These are phyloP conservation scores for Pyricularia sp. DNA, from an alignment of 2,329 filamentous ascomycete genomes.

Conservation along the genomic window DNA sequence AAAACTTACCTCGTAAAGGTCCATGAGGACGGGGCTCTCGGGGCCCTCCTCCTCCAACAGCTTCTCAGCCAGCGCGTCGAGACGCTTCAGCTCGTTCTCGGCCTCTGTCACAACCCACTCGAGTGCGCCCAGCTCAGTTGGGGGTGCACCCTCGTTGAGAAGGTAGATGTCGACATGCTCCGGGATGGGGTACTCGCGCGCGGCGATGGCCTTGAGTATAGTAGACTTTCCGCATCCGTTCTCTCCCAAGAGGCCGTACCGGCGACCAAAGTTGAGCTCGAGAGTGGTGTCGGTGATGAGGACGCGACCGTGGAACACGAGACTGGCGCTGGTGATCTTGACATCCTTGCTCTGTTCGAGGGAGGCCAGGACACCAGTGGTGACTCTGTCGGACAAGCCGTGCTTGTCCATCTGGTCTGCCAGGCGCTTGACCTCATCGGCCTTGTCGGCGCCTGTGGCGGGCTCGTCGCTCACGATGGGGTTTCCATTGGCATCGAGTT, in stretches of 20 bases:
- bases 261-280: slow-evolving; percentile 84
- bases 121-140: slow-evolving; percentile 78
- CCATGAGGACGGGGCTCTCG: slow-evolving; percentile 81
- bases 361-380: slow-evolving; percentile 90
- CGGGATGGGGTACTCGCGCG: slow-evolving; percentile 90
- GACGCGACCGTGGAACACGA: slow-evolving; percentile 97
- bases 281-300: slow-evolving; percentile 89
- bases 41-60: slow-evolving; percentile 88
- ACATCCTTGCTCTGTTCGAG: slow-evolving; percentile 80
- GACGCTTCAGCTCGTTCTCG: slow-evolving; percentile 80
- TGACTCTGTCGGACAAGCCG: slow-evolving; percentile 94
- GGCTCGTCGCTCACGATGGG: slow-evolving; percentile 49
- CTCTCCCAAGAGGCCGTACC: slow-evolving; percentile 93
- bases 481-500: slow-evolving; percentile 56
- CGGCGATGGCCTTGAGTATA: slow-evolving; percentile 88
- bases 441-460: slow-evolving; percentile 62
- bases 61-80: slow-evolving; percentile 83
- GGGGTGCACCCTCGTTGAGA: slow-evolving; percentile 91
- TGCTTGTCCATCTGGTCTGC: slow-evolving; percentile 91
- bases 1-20: slow-evolving; percentile 80
- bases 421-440: slow-evolving; percentile 77
- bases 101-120: slow-evolving; percentile 97
- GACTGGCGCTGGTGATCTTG: slow-evolving; percentile 87
- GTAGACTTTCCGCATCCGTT: slow-evolving; percentile 99
- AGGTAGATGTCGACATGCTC: slow-evolving; percentile 98